Conservation (phyloP, 2,329 filamentous ascomycete genomes). For the Rasamsonia emersonii region DNA sequence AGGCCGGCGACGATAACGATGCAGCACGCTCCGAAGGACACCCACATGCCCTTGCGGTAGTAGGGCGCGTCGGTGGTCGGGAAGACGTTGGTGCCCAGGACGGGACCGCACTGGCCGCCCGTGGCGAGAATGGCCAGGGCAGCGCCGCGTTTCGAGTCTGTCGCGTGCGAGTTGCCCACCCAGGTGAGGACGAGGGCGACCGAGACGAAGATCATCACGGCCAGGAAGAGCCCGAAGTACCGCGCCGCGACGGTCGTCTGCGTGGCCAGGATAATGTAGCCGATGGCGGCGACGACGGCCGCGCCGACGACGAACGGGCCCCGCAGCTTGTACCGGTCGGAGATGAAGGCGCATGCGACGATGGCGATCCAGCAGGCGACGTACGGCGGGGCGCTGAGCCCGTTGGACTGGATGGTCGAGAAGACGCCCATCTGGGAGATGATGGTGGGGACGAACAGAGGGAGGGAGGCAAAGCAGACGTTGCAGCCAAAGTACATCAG, state of each 20-base stretch:
- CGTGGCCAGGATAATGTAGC: conserved; percentile 34
- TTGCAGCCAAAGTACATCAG: conserved; percentile 20
- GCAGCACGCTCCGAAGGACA: conserved; percentile 22
- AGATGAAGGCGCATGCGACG: conserved; percentile 26
- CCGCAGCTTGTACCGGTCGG: conserved; percentile 28
- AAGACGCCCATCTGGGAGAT: conserved; percentile 28
- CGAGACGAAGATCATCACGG: conserved; percentile 30
- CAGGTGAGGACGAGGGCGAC: conserved; percentile 28
- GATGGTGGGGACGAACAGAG: conserved; percentile 25
- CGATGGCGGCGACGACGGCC: conserved; percentile 27
- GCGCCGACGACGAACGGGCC: conserved; percentile 32
- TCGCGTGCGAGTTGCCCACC: conserved; percentile 30
- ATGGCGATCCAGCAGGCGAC: conserved; percentile 33
- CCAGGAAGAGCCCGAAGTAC: conserved; percentile 32
- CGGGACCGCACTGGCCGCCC: conserved; percentile 26
- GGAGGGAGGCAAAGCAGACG: conserved; percentile 23
- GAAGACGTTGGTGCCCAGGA: conserved; percentile 26
- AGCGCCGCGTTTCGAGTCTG: conserved; percentile 29
- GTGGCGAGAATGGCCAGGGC: conserved; percentile 30
- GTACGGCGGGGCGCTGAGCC: conserved; percentile 33
- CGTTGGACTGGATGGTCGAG: conserved; percentile 25
- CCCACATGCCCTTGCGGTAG: conserved; percentile 30
- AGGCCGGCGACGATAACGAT: conserved; percentile 8
- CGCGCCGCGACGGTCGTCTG: conserved; percentile 22
- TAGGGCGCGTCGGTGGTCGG: conserved; percentile 24